These are phyloP conservation scores for Cordyceps cicadae DNA, from an alignment of 2,329 filamentous ascomycete genomes.

Conservation along the genomic window DNA sequence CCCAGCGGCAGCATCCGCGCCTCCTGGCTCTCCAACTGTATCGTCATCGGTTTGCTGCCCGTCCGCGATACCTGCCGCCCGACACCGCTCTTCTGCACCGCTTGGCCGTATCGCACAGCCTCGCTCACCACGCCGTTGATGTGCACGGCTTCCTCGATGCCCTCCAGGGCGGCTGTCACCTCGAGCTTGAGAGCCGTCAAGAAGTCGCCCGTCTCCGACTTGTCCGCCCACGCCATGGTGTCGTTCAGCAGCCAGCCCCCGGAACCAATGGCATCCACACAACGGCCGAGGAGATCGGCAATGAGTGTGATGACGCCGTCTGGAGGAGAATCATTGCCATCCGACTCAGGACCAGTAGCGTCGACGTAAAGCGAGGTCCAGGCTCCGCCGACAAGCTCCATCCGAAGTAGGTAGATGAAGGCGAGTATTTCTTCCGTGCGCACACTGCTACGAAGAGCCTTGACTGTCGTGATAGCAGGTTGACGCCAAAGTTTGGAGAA, in stretches of 20 bases:
- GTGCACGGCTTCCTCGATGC: constrained; percentile 59
- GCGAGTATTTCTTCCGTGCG: constrained; percentile 60
- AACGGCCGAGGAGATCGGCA: constrained; percentile 61
- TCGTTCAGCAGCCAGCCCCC: constrained; percentile 66
- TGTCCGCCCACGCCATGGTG: constrained; percentile 40
- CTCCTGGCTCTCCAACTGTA: constrained; percentile 34
- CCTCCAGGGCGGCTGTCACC: constrained; percentile 62
- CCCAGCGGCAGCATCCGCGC: constrained; percentile 61
- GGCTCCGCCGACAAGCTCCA: constrained; percentile 64
- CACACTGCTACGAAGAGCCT: constrained; percentile 55
- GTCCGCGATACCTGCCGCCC: constrained; percentile 21
- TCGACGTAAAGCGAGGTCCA: constrained; percentile 70
- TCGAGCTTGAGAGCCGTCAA: constrained; percentile 59
- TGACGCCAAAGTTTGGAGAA: constrained; percentile 63
- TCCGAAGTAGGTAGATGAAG: constrained; percentile 62
- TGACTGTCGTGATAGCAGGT: constrained; percentile 50
- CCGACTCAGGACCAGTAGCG: constrained; percentile 37
- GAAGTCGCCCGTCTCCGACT: constrained; percentile 52
- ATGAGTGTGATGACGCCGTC: constrained; percentile 65
- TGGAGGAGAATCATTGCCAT: constrained; percentile 39
- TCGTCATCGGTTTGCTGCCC: constrained; percentile 35
- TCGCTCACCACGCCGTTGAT: constrained; percentile 58
- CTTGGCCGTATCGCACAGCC: constrained; percentile 52
- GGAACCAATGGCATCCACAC: constrained; percentile 66
- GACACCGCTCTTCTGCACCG: constrained; percentile 26